These are phyloP conservation scores for Cercospora zeina DNA, from an alignment of 2,329 filamentous ascomycete genomes.

Conservation along the genomic window DNA sequence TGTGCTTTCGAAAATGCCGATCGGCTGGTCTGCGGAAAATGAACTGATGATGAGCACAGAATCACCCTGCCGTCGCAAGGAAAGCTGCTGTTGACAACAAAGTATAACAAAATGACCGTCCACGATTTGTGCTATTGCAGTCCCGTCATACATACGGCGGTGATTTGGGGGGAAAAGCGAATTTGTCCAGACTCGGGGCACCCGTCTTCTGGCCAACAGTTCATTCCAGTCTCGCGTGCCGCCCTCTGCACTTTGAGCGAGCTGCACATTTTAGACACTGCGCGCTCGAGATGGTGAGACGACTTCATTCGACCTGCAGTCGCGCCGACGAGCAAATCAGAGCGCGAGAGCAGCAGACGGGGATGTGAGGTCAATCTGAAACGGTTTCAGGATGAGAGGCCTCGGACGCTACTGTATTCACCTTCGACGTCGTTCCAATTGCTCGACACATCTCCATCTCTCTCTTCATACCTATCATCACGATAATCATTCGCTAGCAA, in stretches of 20 bases:
- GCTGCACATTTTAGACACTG: neutral
- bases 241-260: constrained; percentile 2
- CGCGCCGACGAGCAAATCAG: constrained; percentile 12
- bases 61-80: neutral
- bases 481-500: neutral
- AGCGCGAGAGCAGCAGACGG: neutral
- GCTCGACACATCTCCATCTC: neutral
- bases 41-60: neutral
- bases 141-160: constrained; percentile 5
- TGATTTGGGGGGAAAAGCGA: neutral
- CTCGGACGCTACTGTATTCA: neutral
- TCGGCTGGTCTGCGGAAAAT: neutral
- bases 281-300: neutral
- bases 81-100: constrained; percentile 3
- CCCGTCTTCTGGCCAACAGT: neutral
- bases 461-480: neutral
- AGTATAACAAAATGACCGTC: constrained; percentile 19
- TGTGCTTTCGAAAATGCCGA: neutral
- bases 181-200: neutral
- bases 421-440: neutral
- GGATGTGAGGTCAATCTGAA: constrained; percentile 10
- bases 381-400: constrained; percentile 7
- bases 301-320: constrained; percentile 7
- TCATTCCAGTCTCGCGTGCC: neutral
- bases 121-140: constrained; percentile 10